Evolutionary conservation across 2,329 filamentous ascomycete genomes (phyloP).

Genomic region (Xylaria multiplex): DNA sequence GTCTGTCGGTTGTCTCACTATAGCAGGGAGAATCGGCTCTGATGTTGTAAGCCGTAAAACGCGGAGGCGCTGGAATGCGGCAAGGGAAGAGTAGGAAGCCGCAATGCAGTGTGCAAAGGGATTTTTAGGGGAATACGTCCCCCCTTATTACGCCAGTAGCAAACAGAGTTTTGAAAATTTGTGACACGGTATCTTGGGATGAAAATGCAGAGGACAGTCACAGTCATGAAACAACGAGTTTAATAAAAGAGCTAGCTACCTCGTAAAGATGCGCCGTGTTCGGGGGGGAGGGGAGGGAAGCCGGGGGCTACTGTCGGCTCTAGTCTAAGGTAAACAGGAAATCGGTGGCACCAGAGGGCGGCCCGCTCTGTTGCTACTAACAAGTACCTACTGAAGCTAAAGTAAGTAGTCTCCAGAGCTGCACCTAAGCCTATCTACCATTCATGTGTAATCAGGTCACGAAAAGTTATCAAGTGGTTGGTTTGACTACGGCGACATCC

Average conservation of each 20-base stretch:
- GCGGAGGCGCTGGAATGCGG: conserved; percentile 2
- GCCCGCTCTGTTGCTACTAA: conserved; percentile 11
- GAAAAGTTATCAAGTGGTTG: neutral
- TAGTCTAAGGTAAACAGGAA: neutral
- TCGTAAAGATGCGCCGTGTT: conserved; percentile 18
- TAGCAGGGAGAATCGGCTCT: conserved; percentile 4
- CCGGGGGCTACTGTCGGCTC: conserved; percentile 13
- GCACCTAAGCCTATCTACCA: too few species aligned
- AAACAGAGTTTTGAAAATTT: conserved; percentile 2
- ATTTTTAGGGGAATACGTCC: too few species aligned
- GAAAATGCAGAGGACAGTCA: conserved; percentile 2
- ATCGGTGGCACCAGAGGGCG: conserved; percentile 7
- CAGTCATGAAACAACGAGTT: neutral
- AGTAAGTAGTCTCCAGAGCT: too few species aligned
- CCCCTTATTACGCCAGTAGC: too few species aligned
- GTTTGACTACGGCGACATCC: conserved; percentile 29
- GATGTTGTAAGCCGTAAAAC: conserved; percentile 10
- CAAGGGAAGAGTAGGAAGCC: neutral
- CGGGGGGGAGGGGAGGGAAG: conserved; percentile 7
- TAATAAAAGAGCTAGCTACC: conserved; percentile 4
- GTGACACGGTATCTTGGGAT: conserved; percentile 11
- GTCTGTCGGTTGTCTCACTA: neutral
- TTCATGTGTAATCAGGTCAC: conserved; percentile 2
- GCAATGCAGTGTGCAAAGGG: neutral
- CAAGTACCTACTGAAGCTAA: neutral